Conservation (phyloP, 73 alveolate genomes). For the Halteria grandinella region DNA sequence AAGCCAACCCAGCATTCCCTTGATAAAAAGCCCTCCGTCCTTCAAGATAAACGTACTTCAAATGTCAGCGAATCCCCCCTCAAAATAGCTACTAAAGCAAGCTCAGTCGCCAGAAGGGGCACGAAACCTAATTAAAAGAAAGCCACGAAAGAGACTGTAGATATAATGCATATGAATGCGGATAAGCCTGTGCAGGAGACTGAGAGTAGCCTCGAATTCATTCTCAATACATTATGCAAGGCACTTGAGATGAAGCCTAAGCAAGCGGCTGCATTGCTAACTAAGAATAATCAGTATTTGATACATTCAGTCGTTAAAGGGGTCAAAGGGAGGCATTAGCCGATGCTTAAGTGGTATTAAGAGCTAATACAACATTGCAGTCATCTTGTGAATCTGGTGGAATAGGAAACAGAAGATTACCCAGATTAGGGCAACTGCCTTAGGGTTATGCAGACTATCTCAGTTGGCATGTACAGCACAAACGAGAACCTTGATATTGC, state of each 20-base stretch:
- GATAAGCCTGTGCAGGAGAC: conserved; percentile 60
- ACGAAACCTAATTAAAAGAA: conserved; percentile 18
- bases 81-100: too few species aligned
- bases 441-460: conserved; percentile 46
- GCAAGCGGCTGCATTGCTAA: conserved; percentile 87
- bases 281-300: conserved; percentile 81
- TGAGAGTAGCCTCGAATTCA: conserved; percentile 66
- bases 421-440: background rate
- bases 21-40: too few species aligned
- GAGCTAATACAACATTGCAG: conserved; percentile 73
- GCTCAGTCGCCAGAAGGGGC: conserved; percentile 24
- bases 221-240: conserved; percentile 69
- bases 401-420: conserved; percentile 43
- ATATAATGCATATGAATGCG: conserved; percentile 66
- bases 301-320: conserved; percentile 90
- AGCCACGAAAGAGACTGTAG: conserved; percentile 68
- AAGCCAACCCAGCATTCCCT: too few species aligned
- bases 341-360: conserved; percentile 73
- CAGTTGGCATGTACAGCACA: conserved; percentile 60
- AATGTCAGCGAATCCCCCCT: too few species aligned
- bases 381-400: conserved; percentile 48
- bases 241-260: conserved; percentile 69
- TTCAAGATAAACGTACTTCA: too few species aligned
- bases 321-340: conserved; percentile 86
- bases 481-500: conserved; percentile 61